Conservation (phyloP, 2,329 filamentous ascomycete species). For the Fusarium armeniacum region DNA sequence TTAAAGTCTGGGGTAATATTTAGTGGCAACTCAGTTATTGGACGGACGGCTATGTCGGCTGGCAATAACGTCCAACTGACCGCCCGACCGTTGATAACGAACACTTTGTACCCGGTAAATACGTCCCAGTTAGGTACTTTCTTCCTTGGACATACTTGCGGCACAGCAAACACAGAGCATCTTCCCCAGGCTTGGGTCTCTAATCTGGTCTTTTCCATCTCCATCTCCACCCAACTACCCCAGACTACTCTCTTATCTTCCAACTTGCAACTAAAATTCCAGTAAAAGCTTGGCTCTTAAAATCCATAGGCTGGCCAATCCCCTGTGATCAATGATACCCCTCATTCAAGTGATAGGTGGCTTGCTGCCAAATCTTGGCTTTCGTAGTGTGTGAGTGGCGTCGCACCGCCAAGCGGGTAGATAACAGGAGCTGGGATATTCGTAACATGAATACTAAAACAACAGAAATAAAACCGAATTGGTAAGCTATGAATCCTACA, state of each 20-base stretch:
- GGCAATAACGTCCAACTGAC: background rate
- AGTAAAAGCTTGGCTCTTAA: slow-evolving; percentile 10
- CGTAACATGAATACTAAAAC: too few relatives aligned
- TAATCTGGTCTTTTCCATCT: background rate
- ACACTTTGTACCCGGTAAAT: background rate
- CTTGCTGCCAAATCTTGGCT: slow-evolving; percentile 35
- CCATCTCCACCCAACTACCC: background rate
- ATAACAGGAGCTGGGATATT: too few relatives aligned
- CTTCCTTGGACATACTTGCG: background rate
- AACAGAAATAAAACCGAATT: background rate
- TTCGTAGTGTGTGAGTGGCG: background rate
- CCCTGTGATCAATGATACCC: slow-evolving; percentile 33
- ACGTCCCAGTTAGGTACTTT: background rate
- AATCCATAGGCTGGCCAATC: slow-evolving; percentile 12
- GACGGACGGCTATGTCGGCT: background rate
- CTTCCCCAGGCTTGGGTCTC: background rate
- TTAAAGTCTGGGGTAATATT: slow-evolving; percentile 18
- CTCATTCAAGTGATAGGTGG: slow-evolving; percentile 23
- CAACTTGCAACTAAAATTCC: slow-evolving; percentile 4
- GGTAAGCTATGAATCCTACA: slow-evolving; percentile 5
- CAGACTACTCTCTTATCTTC: slow-evolving; percentile 21
- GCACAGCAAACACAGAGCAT: slow-evolving; percentile 1
- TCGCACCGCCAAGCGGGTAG: slow-evolving; percentile 9
- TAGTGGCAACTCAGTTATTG: slow-evolving; percentile 2
- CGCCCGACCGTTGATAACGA: slow-evolving; percentile 15